Evolutionary conservation across 257 asterid genomes (phyloP).

Genomic region (Ajuga chamaepitys): DNA sequence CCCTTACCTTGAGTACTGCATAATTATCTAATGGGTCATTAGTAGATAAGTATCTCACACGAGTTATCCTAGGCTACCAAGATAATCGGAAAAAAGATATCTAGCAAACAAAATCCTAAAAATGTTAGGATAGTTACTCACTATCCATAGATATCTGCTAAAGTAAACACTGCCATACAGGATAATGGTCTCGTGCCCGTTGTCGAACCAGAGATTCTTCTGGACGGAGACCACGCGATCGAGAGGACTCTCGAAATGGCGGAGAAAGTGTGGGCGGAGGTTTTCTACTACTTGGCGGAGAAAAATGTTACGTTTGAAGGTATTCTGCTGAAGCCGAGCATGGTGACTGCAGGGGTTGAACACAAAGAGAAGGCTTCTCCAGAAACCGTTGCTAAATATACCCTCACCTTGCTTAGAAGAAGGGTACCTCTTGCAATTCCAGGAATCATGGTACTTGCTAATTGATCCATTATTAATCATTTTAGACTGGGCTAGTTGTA

Average conservation of each 20-base stretch:
- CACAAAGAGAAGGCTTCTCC: constrained; percentile 88
- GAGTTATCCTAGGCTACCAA: too few relatives aligned
- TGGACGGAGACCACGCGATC: constrained; percentile 88
- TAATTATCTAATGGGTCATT: too few relatives aligned
- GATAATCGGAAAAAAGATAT: too few relatives aligned
- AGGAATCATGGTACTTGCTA: constrained; percentile 71
- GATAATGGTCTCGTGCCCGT: constrained; percentile 93
- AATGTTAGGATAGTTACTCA: too few relatives aligned
- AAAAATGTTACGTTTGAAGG: constrained; percentile 80
- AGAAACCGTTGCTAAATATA: constrained; percentile 67
- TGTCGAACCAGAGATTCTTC: constrained; percentile 93
- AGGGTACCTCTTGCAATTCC: constrained; percentile 95
- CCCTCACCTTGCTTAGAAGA: constrained; percentile 76
- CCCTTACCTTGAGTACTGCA: too few relatives aligned
- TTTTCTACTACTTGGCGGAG: constrained; percentile 85
- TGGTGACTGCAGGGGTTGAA: constrained; percentile 97
- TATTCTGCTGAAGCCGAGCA: constrained; percentile 86
- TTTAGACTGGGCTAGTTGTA: background rate
- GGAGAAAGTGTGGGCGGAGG: constrained; percentile 88
- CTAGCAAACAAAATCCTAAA: too few relatives aligned
- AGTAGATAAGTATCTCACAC: too few relatives aligned
- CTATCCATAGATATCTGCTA: too few relatives aligned
- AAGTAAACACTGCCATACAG: too few relatives aligned
- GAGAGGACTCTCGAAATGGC: constrained; percentile 92
- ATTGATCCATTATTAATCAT: background rate